Evolutionary conservation across 139 green algal species (phyloP).

Genomic region (Micractinium sp.): DNA sequence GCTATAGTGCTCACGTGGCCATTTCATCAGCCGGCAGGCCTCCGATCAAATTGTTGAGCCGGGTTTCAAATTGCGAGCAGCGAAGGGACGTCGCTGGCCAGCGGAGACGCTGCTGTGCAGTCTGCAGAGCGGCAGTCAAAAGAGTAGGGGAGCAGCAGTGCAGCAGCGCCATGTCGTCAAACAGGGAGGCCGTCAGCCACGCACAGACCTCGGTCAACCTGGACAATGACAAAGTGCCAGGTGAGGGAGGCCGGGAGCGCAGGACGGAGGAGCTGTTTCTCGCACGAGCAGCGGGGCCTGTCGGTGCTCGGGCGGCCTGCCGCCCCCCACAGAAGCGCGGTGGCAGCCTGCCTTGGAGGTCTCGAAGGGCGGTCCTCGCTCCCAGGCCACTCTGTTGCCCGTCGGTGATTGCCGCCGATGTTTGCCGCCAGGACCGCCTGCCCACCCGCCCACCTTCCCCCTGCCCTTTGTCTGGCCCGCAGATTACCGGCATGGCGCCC

Average conservation of each 20-base stretch:
- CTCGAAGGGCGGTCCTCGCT: neutral
- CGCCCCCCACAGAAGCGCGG: neutral
- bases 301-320: no score
- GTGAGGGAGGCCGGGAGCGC: neutral
- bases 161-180: neutral
- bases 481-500: conserved; percentile 62
- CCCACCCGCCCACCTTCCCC: neutral
- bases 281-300: no score
- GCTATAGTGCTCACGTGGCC: no score
- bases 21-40: no score
- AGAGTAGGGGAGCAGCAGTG: neutral
- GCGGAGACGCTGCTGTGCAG: no score
- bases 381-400: neutral
- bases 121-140: neutral
- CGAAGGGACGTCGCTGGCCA: neutral
- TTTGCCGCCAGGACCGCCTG: neutral
- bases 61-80: neutral
- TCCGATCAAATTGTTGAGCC: neutral
- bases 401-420: neutral
- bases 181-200: neutral
- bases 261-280: no score
- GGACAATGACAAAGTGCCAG: conserved; percentile 17
- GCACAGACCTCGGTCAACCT: conserved; percentile 6
- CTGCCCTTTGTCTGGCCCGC: neutral
- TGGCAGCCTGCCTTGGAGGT: neutral